Conservation (phyloP, 257 asterid species). For the Coffea eugenioides region DNA sequence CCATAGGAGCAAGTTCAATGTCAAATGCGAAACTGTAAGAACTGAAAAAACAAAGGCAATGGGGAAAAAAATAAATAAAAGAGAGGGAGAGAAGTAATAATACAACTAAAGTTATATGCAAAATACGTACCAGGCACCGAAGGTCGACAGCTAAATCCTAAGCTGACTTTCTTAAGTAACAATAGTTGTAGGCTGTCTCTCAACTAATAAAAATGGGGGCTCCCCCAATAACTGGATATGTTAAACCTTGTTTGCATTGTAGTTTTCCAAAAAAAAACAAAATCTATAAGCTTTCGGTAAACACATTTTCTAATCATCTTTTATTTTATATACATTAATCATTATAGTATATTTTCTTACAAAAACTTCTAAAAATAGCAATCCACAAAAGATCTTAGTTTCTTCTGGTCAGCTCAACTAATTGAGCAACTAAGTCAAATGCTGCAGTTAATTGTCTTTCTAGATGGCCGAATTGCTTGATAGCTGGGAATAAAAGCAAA, state of each 20-base stretch:
- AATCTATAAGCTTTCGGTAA: no score
- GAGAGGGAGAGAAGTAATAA: neutral
- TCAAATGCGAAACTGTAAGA: no score
- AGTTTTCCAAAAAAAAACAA: no score
- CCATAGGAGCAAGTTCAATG: no score
- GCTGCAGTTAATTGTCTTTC: no score
- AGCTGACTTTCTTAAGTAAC: neutral
- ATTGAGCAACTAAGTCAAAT: neutral
- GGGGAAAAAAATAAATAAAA: no score
- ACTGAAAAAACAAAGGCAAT: neutral
- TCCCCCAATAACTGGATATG: neutral
- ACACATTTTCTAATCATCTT: no score
- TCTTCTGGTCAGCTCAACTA: neutral
- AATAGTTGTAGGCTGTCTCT: neutral
- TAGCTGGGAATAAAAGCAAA: neutral
- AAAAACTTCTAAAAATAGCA: no score
- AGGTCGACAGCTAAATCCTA: conserved; percentile 1
- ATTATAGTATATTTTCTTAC: no score
- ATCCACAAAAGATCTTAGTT: neutral
- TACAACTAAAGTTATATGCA: neutral
- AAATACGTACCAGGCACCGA: conserved; percentile 1
- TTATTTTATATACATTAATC: no score
- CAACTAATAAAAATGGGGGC: conserved; percentile 5
- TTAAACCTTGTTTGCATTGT: no score
- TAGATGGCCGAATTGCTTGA: neutral